Base-by-base conservation (phyloP, 164 flowering plant species). In the Annona cherimola region DNA sequence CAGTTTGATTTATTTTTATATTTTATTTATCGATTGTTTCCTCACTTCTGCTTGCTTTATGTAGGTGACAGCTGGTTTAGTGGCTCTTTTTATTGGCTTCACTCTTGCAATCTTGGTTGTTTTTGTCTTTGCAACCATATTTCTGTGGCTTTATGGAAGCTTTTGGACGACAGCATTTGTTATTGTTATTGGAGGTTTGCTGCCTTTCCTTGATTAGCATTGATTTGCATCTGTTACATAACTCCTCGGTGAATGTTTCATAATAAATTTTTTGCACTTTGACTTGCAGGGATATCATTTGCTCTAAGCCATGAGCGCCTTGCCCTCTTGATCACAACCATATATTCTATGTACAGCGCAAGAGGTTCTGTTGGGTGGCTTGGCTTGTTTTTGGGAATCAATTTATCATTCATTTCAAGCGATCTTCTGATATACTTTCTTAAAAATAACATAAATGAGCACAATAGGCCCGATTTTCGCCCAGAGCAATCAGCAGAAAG, bases 131-230 rank as follows among this genome's bases (percentile, higher is more conserved):
- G 96, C 88, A 65, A 64, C 75, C 55, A 73, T 85, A 66, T 70
- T 85, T n/a, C 71, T 96, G 74, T 93, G 97, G 97, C 59, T 93
- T 4, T 93, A 87, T 84, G 99, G 99, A 74, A 91, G 97, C 83
- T 91, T 96, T 77, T 96, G 98, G 97, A 88, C 86, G 61, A 93
- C 97, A 40, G 75, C 75, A 5, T 76, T 86, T 65, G 75, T 88
- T 74, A 76, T 86, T 62, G 66, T 83, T 66, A 70, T 81, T 72
- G 96, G 89, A 84, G 97, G 99, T 96, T 68, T 63, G 26, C 71
- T 18, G 65, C 66, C 63, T 65, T 59, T 46, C 14, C 16, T 67
- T 73, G 43, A 16, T 40, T 2, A 19, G 50, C 46, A 5, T 75
- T 35, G 40, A 69, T 69, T 44, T 69, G 6, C 61, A 12, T 42